phyloP scores from a whole-genome alignment of 2,329 filamentous ascomycete genomes.

The Colletotrichum melonis region DNA sequence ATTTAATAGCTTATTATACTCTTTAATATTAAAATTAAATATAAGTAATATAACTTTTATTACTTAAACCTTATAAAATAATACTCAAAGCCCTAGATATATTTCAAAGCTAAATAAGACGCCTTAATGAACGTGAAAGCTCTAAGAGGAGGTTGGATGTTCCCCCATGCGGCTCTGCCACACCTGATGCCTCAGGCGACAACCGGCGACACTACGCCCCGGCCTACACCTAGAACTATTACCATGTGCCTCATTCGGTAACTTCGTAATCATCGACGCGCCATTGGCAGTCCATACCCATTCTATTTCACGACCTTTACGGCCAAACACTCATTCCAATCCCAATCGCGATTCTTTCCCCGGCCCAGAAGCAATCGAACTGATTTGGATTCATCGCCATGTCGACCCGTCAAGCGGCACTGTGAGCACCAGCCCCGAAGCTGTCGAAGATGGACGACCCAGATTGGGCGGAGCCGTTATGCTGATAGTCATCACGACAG shows the following conservation, averaged over 20 bases:
- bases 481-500: constrained; percentile 48
- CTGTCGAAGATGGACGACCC: not conserved
- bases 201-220: not conserved
- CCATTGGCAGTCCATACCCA: not conserved
- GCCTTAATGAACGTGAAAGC: no score
- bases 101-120: no score
- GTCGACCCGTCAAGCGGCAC: constrained; percentile 60
- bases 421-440: constrained; percentile 53
- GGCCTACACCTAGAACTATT: not conserved
- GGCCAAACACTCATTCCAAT: not conserved
- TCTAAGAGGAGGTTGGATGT: no score
- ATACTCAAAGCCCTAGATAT: no score
- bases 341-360: rapidly evolving
- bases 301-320: not conserved
- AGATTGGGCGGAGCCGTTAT: not conserved
- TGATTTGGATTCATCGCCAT: constrained; percentile 43
- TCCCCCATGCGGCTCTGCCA: not conserved
- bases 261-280: not conserved
- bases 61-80: no score
- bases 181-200: not conserved
- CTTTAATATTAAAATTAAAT: no score
- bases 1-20: no score
- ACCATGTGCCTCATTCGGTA: not conserved
- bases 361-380: not conserved
- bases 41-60: no score